Conservation (phyloP, 1,284 basidiomycete genomes). For the Taiwanofungus camphoratus region DNA sequence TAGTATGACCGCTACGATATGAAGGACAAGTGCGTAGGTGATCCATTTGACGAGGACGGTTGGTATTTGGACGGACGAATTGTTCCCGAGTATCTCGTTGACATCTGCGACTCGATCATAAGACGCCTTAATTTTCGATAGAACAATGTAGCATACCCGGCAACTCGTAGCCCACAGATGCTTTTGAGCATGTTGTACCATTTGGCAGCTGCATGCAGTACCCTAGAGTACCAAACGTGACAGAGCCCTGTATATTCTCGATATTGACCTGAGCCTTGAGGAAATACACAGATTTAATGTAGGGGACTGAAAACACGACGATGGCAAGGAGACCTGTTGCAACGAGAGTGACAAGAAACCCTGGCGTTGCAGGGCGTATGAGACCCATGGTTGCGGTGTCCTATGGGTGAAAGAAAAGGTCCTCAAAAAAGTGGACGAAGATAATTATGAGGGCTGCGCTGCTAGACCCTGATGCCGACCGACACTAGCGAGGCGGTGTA, state of each 20-base stretch:
- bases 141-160: constrained; percentile 49
- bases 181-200: constrained; percentile 67
- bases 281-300: constrained; percentile 81
- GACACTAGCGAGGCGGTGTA: constrained; percentile 8
- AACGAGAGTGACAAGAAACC: constrained; percentile 71
- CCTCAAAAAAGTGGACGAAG: constrained; percentile 3
- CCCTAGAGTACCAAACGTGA: constrained; percentile 82
- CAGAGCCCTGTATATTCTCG: constrained; percentile 46
- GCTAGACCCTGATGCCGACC: neutral
- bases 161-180: constrained; percentile 80
- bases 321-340: constrained; percentile 74
- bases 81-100: constrained; percentile 70
- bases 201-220: constrained; percentile 64
- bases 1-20: constrained; percentile 73
- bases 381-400: constrained; percentile 44
- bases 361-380: constrained; percentile 78
- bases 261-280: constrained; percentile 64
- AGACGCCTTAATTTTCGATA: neutral
- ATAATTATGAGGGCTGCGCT: constrained; percentile 5
- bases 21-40: constrained; percentile 85
- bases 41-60: constrained; percentile 81
- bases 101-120: constrained; percentile 48
- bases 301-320: constrained; percentile 83
- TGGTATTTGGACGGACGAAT: constrained; percentile 63
- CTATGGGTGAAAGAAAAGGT: neutral